Evolutionary conservation across 345 rosid species (phyloP).

Genomic region (Pelargonium nanum): DNA sequence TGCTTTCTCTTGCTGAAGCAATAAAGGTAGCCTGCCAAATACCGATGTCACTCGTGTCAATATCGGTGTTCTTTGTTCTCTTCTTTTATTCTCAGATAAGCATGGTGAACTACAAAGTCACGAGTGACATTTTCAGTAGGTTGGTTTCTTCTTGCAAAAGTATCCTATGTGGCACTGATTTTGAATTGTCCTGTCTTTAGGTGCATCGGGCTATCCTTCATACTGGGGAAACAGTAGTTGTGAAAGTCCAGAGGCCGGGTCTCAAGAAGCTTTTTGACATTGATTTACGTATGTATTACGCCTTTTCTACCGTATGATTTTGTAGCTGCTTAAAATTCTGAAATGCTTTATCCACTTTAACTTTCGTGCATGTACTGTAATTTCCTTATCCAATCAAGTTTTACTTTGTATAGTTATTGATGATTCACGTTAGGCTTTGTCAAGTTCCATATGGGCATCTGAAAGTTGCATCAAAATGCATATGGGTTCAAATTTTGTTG

Average conservation of each 20-base stretch:
- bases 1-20: background rate
- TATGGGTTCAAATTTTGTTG: too few relatives aligned
- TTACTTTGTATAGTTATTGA: too few relatives aligned
- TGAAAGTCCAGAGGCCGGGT: conserved; percentile 95
- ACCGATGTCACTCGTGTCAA: too few relatives aligned
- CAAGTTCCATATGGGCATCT: too few relatives aligned
- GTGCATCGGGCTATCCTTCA: conserved; percentile 89
- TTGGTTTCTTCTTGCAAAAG: background rate
- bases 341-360: background rate
- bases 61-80: too few relatives aligned
- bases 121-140: background rate
- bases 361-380: background rate
- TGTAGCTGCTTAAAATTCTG: too few relatives aligned
- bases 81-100: too few relatives aligned
- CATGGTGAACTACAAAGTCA: background rate
- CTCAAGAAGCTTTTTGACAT: conserved; percentile 87
- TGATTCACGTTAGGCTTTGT: too few relatives aligned
- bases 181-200: conserved; percentile 28
- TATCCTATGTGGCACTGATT: conserved; percentile 9
- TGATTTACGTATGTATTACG: conserved; percentile 55
- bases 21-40: background rate
- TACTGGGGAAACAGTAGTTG: conserved; percentile 80
- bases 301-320: background rate
- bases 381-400: too few relatives aligned
- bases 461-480: too few relatives aligned